Evolutionary conservation across 371 early-diverging fungal species (phyloP).

Genomic region (Mucor indicus): DNA sequence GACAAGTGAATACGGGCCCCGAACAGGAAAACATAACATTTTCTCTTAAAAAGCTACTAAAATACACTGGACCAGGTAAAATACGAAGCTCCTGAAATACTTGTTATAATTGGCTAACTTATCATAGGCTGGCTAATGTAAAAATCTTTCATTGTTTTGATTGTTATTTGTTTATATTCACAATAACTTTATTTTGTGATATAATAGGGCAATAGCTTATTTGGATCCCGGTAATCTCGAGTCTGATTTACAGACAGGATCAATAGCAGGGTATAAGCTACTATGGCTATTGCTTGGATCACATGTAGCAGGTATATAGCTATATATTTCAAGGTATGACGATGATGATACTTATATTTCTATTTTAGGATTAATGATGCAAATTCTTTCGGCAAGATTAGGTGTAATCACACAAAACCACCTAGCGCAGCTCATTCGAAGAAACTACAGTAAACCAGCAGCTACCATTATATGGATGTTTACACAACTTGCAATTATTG

Average conservation of each 20-base stretch:
- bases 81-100: not conserved
- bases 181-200: not conserved
- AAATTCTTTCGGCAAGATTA: slow-evolving; percentile 63
- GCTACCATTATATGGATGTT: slow-evolving; percentile 56
- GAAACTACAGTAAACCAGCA: slow-evolving; percentile 45
- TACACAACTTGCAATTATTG: slow-evolving; percentile 74
- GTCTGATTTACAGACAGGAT: slow-evolving; percentile 69
- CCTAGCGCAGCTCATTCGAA: slow-evolving; percentile 57
- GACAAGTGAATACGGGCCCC: slow-evolving; percentile 31
- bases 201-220: slow-evolving; percentile 65
- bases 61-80: slow-evolving; percentile 56
- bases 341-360: not conserved
- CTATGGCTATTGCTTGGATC: slow-evolving; percentile 68
- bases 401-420: slow-evolving; percentile 73
- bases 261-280: slow-evolving; percentile 61
- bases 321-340: not conserved
- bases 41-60: slow-evolving; percentile 43
- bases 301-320: slow-evolving; percentile 41
- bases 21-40: slow-evolving; percentile 21
- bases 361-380: slow-evolving; percentile 54
- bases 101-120: no score
- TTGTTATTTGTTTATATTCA: not conserved
- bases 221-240: slow-evolving; percentile 77
- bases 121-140: slow-evolving; percentile 45
- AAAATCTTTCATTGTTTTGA: no score